Base-by-base conservation (phyloP, 768 basidiomycete genomes). In the Austroboletus eburneus region DNA sequence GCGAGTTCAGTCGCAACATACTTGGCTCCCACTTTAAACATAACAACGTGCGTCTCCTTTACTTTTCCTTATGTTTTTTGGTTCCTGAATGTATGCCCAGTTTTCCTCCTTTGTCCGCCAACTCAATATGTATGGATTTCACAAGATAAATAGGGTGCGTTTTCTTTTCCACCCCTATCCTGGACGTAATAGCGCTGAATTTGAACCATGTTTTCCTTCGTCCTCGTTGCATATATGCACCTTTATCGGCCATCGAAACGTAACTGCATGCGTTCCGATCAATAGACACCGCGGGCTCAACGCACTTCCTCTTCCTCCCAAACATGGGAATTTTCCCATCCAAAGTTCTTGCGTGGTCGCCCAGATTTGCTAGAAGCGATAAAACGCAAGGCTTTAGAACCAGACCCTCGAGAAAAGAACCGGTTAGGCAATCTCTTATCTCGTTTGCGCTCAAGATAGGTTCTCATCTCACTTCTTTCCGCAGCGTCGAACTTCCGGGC, bases 121-220 rank as follows among this genome's bases (percentile, higher is more conserved):
- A 65, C 76, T 94, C 45, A 94, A 95, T 72, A 94, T 93, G 89
- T 95, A 93, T 57, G 91, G 91, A 33, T 95, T 94, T 68, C 90
- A 92, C 67, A 94, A 94, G 70, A 90, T 90, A 69, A 91, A 91
- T 65, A 77, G 89, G 69, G 85, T 88, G 48, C 51, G 79, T 72
- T 42, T 12, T 20, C 23, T 42, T 6, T 46, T 34, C 35, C 39
- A 45, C n/a, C 33, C 30, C 3, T 40, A 21, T 48, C 24, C 40
- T 46, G 25, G 34, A 52, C 36, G 41, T 61, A 49, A 55, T 44
- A 39, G 18, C 16, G 12, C 50, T 46, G 5, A 23, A 49, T 57
- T 8, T 43, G 22, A 9, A 22, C 17, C 25, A 23, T 25, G 25
- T 5, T 33, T n/a, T 27, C 38, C 41, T 20, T 17, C 23, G 13